Base-by-base conservation (phyloP, 2,329 filamentous ascomycete species). In the Piedraia hortae region DNA sequence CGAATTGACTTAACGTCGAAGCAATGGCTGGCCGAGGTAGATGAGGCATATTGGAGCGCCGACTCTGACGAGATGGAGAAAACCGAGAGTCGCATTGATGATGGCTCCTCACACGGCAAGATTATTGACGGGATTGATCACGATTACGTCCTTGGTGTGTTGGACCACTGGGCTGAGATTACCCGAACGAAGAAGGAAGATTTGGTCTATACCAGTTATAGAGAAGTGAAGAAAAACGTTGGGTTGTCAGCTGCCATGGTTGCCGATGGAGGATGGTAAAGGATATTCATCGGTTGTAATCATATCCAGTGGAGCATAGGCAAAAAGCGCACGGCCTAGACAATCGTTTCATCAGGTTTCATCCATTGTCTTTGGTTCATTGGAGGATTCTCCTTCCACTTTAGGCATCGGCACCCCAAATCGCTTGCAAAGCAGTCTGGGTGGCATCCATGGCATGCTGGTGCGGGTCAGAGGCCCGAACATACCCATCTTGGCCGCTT, bases 211-310 rank as follows among this genome's bases (percentile, higher is more conserved):
- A 97, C 85, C 26, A 88, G 65, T 22, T 97, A 75, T 50, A 65
- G 85, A 30, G 69, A 80, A 46, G 82, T 97, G 11, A 68, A 91
- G 36, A 91, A 82, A 48, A 77, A 93, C 42, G 77, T 97, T 19
- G 85, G 85, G 27, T 80, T 90, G 18, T 71, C 78, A 26, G 77
- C 85, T 39, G 55, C 97, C 38, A 82, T 82, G 20, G 69, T 77
- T 25, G 85, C 78, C 46, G 73, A 80, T 35, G 85, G 80, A 23
- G 85, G 85, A 23, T 85, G 85, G 12, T 97, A 85, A 85, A n/a
- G n/a, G n/a, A n/a, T n/a, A n/a, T n/a, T n/a, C n/a, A n/a, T n/a
- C n/a, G n/a, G n/a, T n/a, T n/a, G n/a, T n/a, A n/a, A n/a, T n/a
- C n/a, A n/a, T n/a, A n/a, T n/a, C n/a, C n/a, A n/a, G n/a, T n/a